These are phyloP conservation scores for Rosa hybrid DNA, from an alignment of 331 rosid genomes.

Conservation along the genomic window DNA sequence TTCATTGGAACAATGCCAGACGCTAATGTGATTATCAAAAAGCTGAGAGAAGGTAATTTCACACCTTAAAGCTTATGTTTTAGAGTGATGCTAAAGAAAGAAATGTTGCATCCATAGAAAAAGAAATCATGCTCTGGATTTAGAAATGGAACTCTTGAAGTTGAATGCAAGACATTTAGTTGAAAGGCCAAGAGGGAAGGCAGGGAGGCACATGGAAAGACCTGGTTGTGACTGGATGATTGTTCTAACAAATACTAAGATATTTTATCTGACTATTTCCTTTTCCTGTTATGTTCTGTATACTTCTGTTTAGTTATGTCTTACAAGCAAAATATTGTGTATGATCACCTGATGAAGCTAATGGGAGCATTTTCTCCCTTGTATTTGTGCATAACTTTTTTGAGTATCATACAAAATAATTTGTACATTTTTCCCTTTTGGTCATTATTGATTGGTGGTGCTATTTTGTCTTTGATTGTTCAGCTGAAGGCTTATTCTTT, in stretches of 20 bases:
- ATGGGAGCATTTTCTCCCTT: neutral
- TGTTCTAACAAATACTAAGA: neutral
- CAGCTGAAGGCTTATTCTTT: slow-evolving; percentile 84
- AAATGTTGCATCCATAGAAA: neutral
- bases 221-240: neutral
- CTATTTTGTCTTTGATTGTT: slow-evolving; percentile 48
- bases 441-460: slow-evolving; percentile 35
- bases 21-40: slow-evolving; percentile 85
- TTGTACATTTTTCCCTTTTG: slow-evolving; percentile 2
- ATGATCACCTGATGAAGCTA: neutral
- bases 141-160: neutral
- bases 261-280: neutral
- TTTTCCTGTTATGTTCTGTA: neutral
- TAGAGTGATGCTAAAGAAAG: slow-evolving; percentile 11
- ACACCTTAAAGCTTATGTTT: neutral
- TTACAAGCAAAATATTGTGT: neutral
- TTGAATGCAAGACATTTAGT: neutral
- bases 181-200: neutral
- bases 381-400: slow-evolving; percentile 17
- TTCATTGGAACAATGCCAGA: slow-evolving; percentile 97
- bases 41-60: slow-evolving; percentile 78
- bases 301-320: neutral
- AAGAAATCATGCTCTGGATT: neutral
- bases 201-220: neutral
- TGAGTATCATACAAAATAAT: slow-evolving; percentile 15